phyloP scores from a whole-genome alignment of 2,329 filamentous ascomycete genomes.

The Phyllosticta citrichinensis region DNA sequence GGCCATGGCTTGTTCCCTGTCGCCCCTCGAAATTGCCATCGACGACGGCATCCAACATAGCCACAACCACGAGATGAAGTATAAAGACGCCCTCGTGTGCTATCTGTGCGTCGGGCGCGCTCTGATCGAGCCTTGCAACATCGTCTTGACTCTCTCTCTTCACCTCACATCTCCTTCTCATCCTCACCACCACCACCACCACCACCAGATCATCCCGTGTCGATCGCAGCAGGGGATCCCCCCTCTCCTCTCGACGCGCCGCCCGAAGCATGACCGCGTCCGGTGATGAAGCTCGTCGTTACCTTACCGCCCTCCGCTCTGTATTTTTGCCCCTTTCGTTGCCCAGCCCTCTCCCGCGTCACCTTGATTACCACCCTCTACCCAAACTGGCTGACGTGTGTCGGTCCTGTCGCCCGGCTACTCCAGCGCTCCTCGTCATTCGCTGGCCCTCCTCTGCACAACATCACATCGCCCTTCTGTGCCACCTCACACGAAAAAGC shows the following conservation, averaged over 20 bases:
- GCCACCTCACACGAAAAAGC: neutral
- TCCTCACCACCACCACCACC: neutral
- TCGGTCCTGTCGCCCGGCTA: neutral
- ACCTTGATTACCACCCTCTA: neutral
- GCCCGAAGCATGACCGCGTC: neutral
- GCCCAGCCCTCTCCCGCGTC: neutral
- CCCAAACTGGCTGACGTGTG: neutral
- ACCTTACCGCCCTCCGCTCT: neutral
- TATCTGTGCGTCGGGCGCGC: too few relatives aligned
- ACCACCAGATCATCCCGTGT: slow-evolving; percentile 6
- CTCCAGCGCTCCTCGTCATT: neutral
- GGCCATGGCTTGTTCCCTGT: too few relatives aligned
- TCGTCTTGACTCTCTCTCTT: too few relatives aligned
- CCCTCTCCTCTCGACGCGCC: neutral
- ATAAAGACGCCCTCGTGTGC: too few relatives aligned
- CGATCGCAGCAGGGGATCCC: slow-evolving; percentile 5
- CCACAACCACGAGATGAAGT: slow-evolving; percentile 1
- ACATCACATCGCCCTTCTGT: neutral
- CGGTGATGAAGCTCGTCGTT: neutral
- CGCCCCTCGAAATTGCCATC: slow-evolving; percentile 4
- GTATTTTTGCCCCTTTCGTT: neutral
- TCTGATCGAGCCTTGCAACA: neutral
- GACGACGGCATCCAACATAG: slow-evolving; percentile 1
- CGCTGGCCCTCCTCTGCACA: neutral
- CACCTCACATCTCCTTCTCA: too few relatives aligned